Base-by-base conservation (phyloP, 2,329 filamentous ascomycete genomes). In the Xylariaceae sp. region DNA sequence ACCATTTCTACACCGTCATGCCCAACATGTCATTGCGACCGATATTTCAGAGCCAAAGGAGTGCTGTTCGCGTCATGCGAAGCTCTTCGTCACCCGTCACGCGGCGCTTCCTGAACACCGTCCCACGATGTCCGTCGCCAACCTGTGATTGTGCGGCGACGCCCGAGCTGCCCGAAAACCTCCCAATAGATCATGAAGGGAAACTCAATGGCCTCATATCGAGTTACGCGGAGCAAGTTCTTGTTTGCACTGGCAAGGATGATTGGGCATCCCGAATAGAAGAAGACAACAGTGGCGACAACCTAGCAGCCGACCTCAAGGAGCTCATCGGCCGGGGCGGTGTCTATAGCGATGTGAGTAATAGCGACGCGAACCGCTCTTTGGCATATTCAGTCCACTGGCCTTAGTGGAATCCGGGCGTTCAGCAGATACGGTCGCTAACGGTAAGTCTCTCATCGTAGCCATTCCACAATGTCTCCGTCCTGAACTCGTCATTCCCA, bases 191-290 rank as follows among this genome's bases (percentile, higher is more conserved):
- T 59, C 73, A 76, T 53, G 74, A 78, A 46, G 78, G 78, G 30
- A 72, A 76, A 15, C 69, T 96, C 33, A 83, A 86, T 57, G 87
- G 87, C 11, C 84, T 85, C 4, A 90, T 95, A 66, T 73, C 85
- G 2, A 71, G 75, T 1, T 95, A 95, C 60, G 74, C 81, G 1
- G 84, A 94, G 63, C 89, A 96, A 53, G 77, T 96, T 3, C 65
- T 97, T 9, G 73, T 96, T 12, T 90, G 85, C 48, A 95, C 89
- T 0, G 89, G 88, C 4, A 79, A 81, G 46, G 67, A 74, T 22
- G 87, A 95, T 65, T 96, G 90, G 90, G 71, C 74, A 19, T 90
- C 85, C 57, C 78, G 79, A 43, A 94, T 96, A 48, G 89, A 95
- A 60, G 83, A 95, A 34, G 89, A 94, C 45, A 79, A 83, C 53